Evolutionary conservation across 176 grass and related monocot species (phyloP).

Genomic region (Saccharum spontaneum): DNA sequence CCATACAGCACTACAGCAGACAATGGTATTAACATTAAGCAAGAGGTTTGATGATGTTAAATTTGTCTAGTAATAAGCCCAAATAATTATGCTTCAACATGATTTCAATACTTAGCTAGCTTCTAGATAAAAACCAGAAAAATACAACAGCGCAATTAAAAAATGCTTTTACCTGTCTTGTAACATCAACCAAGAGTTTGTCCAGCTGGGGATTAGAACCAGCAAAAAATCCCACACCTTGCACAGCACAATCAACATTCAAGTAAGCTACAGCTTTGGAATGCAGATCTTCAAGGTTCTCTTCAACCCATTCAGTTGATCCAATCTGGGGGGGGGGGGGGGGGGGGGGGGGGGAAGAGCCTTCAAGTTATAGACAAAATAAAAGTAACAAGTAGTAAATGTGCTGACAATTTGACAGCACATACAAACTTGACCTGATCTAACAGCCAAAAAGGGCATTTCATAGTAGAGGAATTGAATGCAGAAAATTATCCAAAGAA

Average conservation of each 20-base stretch:
- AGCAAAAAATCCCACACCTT: slow-evolving; percentile 82
- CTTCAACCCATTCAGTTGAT: slow-evolving; percentile 89
- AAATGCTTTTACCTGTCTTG: slow-evolving; percentile 62
- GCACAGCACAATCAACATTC: slow-evolving; percentile 98
- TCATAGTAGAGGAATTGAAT: background rate
- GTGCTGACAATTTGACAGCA: background rate
- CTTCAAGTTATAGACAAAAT: slow-evolving; percentile 32
- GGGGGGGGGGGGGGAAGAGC: slow-evolving; percentile 43
- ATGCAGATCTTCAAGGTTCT: slow-evolving; percentile 79
- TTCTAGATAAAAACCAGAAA: background rate
- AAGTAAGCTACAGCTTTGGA: slow-evolving; percentile 96
- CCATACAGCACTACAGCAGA: background rate
- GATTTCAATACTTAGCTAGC: background rate
- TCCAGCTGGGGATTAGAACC: slow-evolving; percentile 85
- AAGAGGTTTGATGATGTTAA: slow-evolving; percentile 16
- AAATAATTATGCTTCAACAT: background rate
- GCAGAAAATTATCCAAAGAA: slow-evolving; percentile 1
- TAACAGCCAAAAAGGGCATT: background rate
- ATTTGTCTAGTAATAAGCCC: background rate
- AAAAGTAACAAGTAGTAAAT: slow-evolving; percentile 32
- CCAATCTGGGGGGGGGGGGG: slow-evolving; percentile 63
- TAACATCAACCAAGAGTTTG: slow-evolving; percentile 72
- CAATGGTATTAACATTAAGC: background rate
- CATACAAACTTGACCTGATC: background rate
- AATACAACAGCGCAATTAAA: slow-evolving; percentile 25